Evolutionary conservation across 495 filamentous ascomycete genomes (phyloP), one percentile per base, ranked within the genome.

Genomic region (Ascobolus immersus): DNA sequence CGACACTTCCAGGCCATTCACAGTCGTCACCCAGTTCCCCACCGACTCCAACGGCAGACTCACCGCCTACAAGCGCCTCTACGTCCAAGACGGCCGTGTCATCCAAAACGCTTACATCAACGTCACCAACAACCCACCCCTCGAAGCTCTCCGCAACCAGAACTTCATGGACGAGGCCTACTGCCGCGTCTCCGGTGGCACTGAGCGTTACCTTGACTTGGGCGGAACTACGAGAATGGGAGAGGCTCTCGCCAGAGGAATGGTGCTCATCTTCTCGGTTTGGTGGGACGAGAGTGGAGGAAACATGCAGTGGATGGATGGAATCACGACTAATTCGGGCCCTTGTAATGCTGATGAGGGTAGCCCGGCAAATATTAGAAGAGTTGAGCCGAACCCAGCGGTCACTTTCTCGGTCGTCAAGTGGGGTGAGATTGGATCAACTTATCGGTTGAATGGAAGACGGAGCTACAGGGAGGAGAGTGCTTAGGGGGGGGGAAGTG

Each of bases 21-120:
- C 69, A 1, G 67, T 76, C 24, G 61, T 73, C 17, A 75, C 71
- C 2, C 69, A 72, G 45, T 77, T 76, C 52, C 40, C 64, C 4
- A 65, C 67, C 19, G 56, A 52, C 4, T 39, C 43, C 2, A 38
- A 34, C n/a, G 65, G 66, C 10, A 44, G 46, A 4, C 53, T 76
- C 14, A 48, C 32, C 27, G 60, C 69, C 45, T 71, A 75, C 48
- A 52, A 55, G 8, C 58, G 73, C 4, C 31, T 66, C 10, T 78
- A 76, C 50, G 50, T 71, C 12, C 70, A 74, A 44, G 48, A 60
- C 39, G 68, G 65, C 8, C 55, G 53, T 24, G 58, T 68, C 5
- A 67, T 73, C 39, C 44, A 48, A 32, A 53, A 41, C 35, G 43
- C 48, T 7, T 38, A 41, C 5, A 51, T 52, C 7, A n/a, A 7